Evolutionary conservation across 2,329 filamentous ascomycete genomes (phyloP), one percentile per base, ranked within the genome.

Genomic region (Leptographium wingfieldii): DNA sequence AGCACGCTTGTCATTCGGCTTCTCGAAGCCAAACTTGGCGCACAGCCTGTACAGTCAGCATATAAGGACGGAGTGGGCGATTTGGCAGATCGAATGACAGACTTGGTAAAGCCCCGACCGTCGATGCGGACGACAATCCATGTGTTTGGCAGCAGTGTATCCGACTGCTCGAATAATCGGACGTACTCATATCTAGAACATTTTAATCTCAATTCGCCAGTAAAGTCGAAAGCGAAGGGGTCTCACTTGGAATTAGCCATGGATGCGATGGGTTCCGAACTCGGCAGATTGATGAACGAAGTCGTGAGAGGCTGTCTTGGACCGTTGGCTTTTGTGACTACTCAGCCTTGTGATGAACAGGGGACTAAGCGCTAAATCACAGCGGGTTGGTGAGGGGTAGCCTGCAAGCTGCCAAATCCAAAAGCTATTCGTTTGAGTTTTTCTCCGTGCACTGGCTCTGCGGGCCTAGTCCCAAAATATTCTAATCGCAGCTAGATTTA

Each of bases 71-170:
- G 25, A 57, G 60, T 48, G 5, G 27, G 25, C 38, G 63, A 9
- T 27, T 9, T 53, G 27, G 10, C 33, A 16, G 4, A 49, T 27
- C n/a, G 53, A 5, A 22, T 16, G 9, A 61, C 64, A 22, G 9
- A 95, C 90, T 95, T 96, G 68, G 92, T 94, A 73, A 99, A 99
- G 22, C 91, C 92, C 64, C 92, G 82, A 29, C 94, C 94, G 73
- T 99, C 94, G 68, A 99, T 86, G 62, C 94, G 86, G 60, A 99
- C 85, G 25, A 97, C 90, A 60, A 97, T 87, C 91, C 92, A 99
- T 31, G 92, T 97, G 69, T 95, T 95, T 59, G 86, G 90, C 27
- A 97, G 80, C 49, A 99, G 76, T 55, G 74, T 74, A 69, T 96
- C 91, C 7, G 85, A 76, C 69, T 88, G 88, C 78, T 99, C 94